Conservation (phyloP, 176 grass and related monocot species). For the Miscanthus lutarioriparius region DNA sequence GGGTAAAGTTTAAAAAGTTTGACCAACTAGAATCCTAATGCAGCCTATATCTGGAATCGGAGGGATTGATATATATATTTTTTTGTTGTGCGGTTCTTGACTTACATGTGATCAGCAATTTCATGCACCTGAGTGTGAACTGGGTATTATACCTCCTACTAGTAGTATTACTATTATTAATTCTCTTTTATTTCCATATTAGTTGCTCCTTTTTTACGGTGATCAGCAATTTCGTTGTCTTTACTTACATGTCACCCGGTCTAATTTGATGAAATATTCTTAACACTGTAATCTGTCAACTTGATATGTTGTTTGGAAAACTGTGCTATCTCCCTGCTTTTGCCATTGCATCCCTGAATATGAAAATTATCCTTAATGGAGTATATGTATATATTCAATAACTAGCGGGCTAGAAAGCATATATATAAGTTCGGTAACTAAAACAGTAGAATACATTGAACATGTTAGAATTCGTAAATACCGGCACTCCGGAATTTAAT, state of each 20-base stretch:
- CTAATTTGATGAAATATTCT: background rate
- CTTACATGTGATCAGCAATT: background rate
- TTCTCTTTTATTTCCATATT: background rate
- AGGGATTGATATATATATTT: background rate
- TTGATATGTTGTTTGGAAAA: background rate
- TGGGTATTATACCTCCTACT: background rate
- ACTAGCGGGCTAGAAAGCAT: no score
- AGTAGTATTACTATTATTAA: background rate
- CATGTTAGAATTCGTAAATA: no score
- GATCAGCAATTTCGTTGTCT: background rate
- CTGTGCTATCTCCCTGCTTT: background rate
- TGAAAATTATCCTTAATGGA: conserved; percentile 10
- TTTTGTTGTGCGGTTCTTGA: no score
- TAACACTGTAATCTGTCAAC: background rate
- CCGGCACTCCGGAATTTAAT: no score
- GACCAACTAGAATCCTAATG: background rate
- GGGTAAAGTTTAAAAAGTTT: background rate
- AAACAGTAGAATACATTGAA: no score
- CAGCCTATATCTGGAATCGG: background rate
- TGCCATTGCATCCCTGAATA: background rate
- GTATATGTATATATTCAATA: background rate
- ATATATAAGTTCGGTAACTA: no score
- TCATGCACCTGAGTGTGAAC: background rate
- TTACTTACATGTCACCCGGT: background rate
- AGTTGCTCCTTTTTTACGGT: background rate